Percentiles rank a stretch among this genome's conserved stretches.
phyloP scores from a whole-genome alignment of 139 green algal species.

The Chlamydomonas urium region DNA sequence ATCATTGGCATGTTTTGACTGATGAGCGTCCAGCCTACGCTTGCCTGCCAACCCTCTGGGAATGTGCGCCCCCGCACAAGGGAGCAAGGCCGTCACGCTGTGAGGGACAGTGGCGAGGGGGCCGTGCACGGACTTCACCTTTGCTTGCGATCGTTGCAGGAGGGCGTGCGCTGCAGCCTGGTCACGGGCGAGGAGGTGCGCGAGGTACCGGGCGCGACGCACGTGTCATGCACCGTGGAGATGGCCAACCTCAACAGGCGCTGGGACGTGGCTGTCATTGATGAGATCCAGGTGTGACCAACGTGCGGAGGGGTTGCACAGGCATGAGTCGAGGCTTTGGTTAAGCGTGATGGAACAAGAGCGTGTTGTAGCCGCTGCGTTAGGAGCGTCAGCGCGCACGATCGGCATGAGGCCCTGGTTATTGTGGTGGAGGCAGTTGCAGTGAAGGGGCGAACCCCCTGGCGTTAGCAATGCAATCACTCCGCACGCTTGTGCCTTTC shows the following conservation, averaged over 20 bases:
- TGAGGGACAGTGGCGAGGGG: too few species aligned
- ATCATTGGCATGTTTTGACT: neutral
- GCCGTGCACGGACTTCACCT: neutral
- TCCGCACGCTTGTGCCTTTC: too few species aligned
- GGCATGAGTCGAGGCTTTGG: too few species aligned
- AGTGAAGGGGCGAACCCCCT: too few species aligned
- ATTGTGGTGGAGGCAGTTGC: too few species aligned
- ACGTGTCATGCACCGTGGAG: conserved; percentile 90
- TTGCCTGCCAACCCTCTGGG: neutral
- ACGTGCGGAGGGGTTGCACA: too few species aligned
- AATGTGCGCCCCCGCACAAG: neutral
- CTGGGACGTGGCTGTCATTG: conserved; percentile 86
- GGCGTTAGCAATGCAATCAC: too few species aligned
- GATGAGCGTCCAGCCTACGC: neutral
- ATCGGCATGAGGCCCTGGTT: too few species aligned
- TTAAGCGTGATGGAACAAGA: too few species aligned
- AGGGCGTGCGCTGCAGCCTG: conserved; percentile 52
- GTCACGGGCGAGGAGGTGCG: conserved; percentile 76
- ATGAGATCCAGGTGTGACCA: conserved; percentile 81
- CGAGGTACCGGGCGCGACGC: conserved; percentile 62
- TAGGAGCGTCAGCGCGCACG: too few species aligned
- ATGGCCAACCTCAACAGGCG: conserved; percentile 64
- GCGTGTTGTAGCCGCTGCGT: neutral
- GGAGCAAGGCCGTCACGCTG: too few species aligned
- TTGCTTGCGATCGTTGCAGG: neutral